A percentile compares a stretch with the other conserved stretches of the same genome.
These are phyloP conservation scores for Hsuehochloa calcarea DNA, from an alignment of 176 grass and related monocot genomes.

Conservation along the genomic window DNA sequence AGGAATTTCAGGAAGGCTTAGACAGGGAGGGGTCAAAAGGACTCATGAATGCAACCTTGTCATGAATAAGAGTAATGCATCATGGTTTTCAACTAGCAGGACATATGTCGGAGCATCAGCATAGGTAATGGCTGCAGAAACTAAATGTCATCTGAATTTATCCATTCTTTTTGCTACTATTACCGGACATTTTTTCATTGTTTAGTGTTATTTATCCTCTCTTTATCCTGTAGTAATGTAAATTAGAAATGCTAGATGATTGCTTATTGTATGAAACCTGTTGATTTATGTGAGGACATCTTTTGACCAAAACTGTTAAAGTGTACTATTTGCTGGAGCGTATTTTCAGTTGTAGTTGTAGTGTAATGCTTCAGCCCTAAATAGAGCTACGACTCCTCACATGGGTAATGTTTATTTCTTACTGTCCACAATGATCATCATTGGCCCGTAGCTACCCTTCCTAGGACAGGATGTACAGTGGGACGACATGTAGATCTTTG, in stretches of 20 bases:
- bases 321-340: neutral
- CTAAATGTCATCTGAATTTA: neutral
- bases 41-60: slow-evolving; percentile 37
- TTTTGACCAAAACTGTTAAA: neutral
- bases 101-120: slow-evolving; percentile 20
- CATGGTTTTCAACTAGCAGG: neutral
- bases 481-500: neutral
- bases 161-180: slow-evolving; percentile 5
- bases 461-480: neutral
- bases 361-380: neutral
- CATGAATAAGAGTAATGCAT: slow-evolving; percentile 61
- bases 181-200: neutral
- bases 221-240: neutral
- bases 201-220: slow-evolving; percentile 8
- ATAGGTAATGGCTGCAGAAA: slow-evolving; percentile 49
- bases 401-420: neutral
- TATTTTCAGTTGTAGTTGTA: neutral
- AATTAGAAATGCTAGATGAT: neutral
- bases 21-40: slow-evolving; percentile 22
- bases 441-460: neutral
- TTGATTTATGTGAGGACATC: neutral
- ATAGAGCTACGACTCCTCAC: neutral
- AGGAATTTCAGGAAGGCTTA: slow-evolving; percentile 56
- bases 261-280: neutral
- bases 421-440: neutral